Evolutionary conservation across 2,329 filamentous ascomycete species (phyloP), one percentile per base, ranked within the genome.

Genomic region (Fusarium sp.): DNA sequence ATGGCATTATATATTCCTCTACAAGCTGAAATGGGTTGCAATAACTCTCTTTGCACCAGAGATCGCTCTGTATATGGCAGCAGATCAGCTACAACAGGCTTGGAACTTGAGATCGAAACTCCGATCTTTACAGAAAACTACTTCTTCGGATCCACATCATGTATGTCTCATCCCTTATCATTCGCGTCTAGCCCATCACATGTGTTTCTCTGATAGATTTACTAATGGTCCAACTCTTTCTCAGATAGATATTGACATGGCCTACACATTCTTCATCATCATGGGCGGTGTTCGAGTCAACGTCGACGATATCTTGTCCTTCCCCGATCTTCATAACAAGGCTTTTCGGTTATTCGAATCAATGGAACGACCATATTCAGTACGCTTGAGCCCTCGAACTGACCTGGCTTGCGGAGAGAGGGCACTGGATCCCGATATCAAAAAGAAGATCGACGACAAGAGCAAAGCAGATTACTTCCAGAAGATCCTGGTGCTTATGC

Each of bases 381-480:
- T 54, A 0, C 42, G 46, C 5, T 8, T 54, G 42, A 71, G 29
- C 3, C 52, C 71, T 18, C 39, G 67, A 25, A 59, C 46, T 72
- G 0, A 29, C 66, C 8, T 63, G 56, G 18, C 57, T 74, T 17
- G 58, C 70, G 1, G 62, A 68, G 14, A 52, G 69, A 20, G 45
- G 62, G 0, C 36, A 57, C 11, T 67, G 75, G 11, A 64, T 72
- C 4, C 38, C 31, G 1, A 44, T 74, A 18, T 46, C 59, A 0
- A 36, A 62, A 57, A 62, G 2, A 47, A 77, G 15, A 80, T 83
- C 8, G 57, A 72, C 47, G 81, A 84, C 44, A 80, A 80, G 31
- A 83, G 80, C 69, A 84, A 84, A 60, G 79, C 78, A 4, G 76
- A 83, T 31, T 67, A 62, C 1, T 61, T 83, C 11, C 76, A 81